Conservation (phyloP, 202 grass and related monocot genomes). For the Cymbopogon flexuosus region DNA sequence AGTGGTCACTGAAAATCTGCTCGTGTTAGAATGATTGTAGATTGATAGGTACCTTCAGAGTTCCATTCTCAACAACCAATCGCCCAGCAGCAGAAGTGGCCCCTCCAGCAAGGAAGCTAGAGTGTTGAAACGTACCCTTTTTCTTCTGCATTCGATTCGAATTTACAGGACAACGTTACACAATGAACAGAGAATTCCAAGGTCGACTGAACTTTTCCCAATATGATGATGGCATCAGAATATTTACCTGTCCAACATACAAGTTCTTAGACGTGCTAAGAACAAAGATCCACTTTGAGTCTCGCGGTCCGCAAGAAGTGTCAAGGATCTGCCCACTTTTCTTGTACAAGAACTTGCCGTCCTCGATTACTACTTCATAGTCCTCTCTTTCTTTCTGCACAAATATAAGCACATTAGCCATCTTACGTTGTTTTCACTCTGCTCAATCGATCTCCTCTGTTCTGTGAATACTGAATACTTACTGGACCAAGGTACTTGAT, state of each 20-base stretch:
- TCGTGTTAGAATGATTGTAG: background rate
- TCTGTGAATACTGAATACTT: conserved; percentile 20
- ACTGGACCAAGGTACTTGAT: conserved; percentile 98
- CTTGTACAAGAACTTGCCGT: conserved; percentile 74
- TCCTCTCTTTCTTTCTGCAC: conserved; percentile 86
- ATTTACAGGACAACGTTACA: no score
- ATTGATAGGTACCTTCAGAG: conserved; percentile 48
- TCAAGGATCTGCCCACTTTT: conserved; percentile 52
- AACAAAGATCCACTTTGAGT: conserved; percentile 95
- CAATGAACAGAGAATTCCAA: background rate
- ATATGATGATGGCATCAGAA: background rate
- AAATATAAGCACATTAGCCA: conserved; percentile 14
- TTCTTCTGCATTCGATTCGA: conserved; percentile 59
- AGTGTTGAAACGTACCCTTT: conserved; percentile 92
- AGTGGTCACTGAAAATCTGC: no score
- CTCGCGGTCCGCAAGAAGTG: conserved; percentile 36
- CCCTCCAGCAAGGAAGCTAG: conserved; percentile 89
- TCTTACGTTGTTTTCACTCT: background rate
- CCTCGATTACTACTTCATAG: conserved; percentile 68
- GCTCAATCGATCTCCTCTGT: background rate
- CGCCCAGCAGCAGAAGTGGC: conserved; percentile 86
- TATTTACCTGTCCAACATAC: conserved; percentile 82
- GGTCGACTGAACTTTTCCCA: background rate
- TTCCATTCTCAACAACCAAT: conserved; percentile 66
- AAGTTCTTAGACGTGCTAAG: conserved; percentile 76